These are phyloP conservation scores for Sarcodon aspratus DNA, from an alignment of 768 basidiomycete species.

Conservation along the genomic window DNA sequence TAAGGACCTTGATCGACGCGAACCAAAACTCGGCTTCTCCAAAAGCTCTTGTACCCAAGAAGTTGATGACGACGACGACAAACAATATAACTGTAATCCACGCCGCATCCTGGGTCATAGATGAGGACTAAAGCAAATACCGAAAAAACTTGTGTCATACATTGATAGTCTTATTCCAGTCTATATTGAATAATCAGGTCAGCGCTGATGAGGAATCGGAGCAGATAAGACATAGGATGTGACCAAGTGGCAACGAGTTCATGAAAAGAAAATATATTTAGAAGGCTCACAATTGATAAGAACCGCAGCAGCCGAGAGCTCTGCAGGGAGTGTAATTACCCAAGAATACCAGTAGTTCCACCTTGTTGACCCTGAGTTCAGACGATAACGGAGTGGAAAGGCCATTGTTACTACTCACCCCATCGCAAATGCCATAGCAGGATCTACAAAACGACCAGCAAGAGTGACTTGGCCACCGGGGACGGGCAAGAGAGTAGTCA, in stretches of 20 bases:
- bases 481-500: constrained; percentile 32
- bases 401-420: constrained; percentile 12
- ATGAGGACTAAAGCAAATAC: too few relatives aligned
- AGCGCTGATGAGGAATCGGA: background rate
- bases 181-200: background rate
- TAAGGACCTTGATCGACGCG: constrained; percentile 32
- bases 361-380: background rate
- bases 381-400: too few relatives aligned
- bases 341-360: constrained; percentile 30
- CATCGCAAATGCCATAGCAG: constrained; percentile 31
- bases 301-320: constrained; percentile 38
- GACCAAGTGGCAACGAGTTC: background rate
- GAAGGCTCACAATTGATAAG: constrained; percentile 25
- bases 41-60: constrained; percentile 26
- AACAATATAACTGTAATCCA: constrained; percentile 25
- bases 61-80: constrained; percentile 24
- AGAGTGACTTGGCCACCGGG: constrained; percentile 35
- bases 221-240: background rate
- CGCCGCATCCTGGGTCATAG: constrained; percentile 6
- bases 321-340: constrained; percentile 26
- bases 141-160: too few relatives aligned
- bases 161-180: background rate
- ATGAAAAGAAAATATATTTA: too few relatives aligned
- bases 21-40: constrained; percentile 49
- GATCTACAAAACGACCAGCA: constrained; percentile 36